Evolutionary conservation across 768 basidiomycete species (phyloP), one percentile per base, ranked within the genome.

Genomic region (Erythrobasidium yunnanense): DNA sequence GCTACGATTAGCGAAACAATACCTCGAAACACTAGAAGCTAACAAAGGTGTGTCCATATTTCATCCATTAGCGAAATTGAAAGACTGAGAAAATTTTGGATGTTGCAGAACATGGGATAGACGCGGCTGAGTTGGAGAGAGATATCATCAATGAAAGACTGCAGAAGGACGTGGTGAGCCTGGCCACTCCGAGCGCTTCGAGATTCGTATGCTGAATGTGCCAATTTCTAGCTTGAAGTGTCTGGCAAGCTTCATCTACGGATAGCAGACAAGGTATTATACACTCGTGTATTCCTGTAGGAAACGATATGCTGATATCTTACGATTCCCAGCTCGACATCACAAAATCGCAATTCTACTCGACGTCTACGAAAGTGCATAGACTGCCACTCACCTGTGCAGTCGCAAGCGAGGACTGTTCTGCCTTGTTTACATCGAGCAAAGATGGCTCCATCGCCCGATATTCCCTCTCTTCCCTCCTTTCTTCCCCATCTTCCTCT

Each of bases 121-220:
- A 99, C 74, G 95, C 95, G 3, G 91, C 88, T 1, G 92, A 96
- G 71, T 85, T 97, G 27, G 95, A 99, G 79, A 83, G 83, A 71
- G 93, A 96, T 70, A 80, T 96, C 68, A 88, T 99, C 68, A 87
- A 87, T 47, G 81, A 90, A 20, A 80, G 95, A 62, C 79, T 99
- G 69, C 89, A 90, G 75, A 85, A 90, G 75, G 93, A 96, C 78
- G 90, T 93, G 4, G 80, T 81, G 42, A 60, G 80, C 79, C 15
- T 34, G 13, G 34, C 20, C 22, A 47, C 33, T 55, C 52, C 52
- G 15, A n/a, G 23, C 18, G 32, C 38, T 17, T 3, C 20, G 23
- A 15, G 38, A 23, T 2, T 20, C 25, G 27, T 13, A 34, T 11
- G n/a, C 27, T 2, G 58, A 25, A 27, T 11, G 6, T 23, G 35